Evolutionary conservation across 169 alveolate species (phyloP).

Genomic region (Plasmodium sp.): DNA sequence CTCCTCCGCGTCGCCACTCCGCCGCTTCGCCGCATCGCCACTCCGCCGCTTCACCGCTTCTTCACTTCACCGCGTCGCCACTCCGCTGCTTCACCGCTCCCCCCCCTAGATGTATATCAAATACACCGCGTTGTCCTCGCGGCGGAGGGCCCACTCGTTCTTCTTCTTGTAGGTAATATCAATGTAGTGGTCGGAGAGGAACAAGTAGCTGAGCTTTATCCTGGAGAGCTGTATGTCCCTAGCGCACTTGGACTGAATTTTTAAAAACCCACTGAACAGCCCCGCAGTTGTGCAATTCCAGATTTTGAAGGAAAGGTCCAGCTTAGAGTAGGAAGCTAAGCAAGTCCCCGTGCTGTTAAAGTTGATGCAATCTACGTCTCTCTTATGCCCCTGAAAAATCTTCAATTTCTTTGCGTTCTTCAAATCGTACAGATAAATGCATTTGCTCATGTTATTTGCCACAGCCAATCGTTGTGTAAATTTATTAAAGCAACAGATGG

Average conservation of each 20-base stretch:
- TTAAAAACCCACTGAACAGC: slow-evolving; percentile 65
- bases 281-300: slow-evolving; percentile 75
- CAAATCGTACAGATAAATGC: slow-evolving; percentile 69
- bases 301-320: slow-evolving; percentile 58
- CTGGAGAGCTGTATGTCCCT: slow-evolving; percentile 56
- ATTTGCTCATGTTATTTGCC: slow-evolving; percentile 55
- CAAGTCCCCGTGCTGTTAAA: slow-evolving; percentile 38
- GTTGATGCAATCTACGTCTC: slow-evolving; percentile 45
- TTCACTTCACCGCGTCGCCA: background rate
- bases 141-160: slow-evolving; percentile 51
- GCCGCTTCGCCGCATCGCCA: background rate
- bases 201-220: slow-evolving; percentile 30
- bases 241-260: slow-evolving; percentile 44
- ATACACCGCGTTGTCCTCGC: slow-evolving; percentile 59
- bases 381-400: slow-evolving; percentile 74
- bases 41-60: background rate
- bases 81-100: background rate
- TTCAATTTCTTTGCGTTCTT: slow-evolving; percentile 70
- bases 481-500: slow-evolving; percentile 63
- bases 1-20: background rate
- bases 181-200: slow-evolving; percentile 35
- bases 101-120: slow-evolving; percentile 11
- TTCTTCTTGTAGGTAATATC: slow-evolving; percentile 55
- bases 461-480: slow-evolving; percentile 73
- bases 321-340: slow-evolving; percentile 68